Percentiles rank a stretch among this genome's conserved stretches.
phyloP scores from a whole-genome alignment of 768 basidiomycete species.

The Rhizopogon vulgaris region DNA sequence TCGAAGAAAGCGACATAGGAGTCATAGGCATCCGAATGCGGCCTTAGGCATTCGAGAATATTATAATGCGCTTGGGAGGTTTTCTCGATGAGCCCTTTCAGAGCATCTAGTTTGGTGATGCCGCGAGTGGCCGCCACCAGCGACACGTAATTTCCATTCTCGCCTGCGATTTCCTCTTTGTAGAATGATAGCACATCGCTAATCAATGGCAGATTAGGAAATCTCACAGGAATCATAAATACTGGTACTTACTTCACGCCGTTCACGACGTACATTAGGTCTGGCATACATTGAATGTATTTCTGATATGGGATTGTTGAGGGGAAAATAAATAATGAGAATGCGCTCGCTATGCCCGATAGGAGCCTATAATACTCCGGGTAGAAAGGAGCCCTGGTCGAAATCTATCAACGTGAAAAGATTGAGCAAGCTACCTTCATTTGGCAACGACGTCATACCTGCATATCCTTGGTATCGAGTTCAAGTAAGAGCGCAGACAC shows the following conservation, averaged over 20 bases:
- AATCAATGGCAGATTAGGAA: neutral
- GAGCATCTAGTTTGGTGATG: slow-evolving; percentile 21
- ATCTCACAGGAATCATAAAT: neutral
- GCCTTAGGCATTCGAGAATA: slow-evolving; percentile 19
- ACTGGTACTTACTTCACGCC: slow-evolving; percentile 25
- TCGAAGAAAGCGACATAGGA: slow-evolving; percentile 13
- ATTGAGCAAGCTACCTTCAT: no score
- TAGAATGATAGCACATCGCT: slow-evolving; percentile 38
- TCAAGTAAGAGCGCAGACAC: slow-evolving; percentile 25
- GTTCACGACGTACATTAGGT: slow-evolving; percentile 19
- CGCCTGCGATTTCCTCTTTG: slow-evolving; percentile 32
- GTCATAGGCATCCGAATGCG: slow-evolving; percentile 12
- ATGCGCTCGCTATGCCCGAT: slow-evolving; percentile 27
- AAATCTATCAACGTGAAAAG: neutral
- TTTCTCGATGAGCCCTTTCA: slow-evolving; percentile 18
- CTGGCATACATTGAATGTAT: slow-evolving; percentile 28
- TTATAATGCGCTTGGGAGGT: slow-evolving; percentile 18
- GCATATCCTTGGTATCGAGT: slow-evolving; percentile 15
- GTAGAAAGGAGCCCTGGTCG: slow-evolving; percentile 9
- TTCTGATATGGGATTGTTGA: slow-evolving; percentile 18
- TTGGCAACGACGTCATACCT: slow-evolving; percentile 2
- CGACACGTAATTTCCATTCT: slow-evolving; percentile 31
- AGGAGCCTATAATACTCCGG: slow-evolving; percentile 9
- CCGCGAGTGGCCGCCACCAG: slow-evolving; percentile 19
- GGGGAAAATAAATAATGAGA: slow-evolving; percentile 28